Conservation (phyloP, 768 basidiomycete genomes). For the Mycena chlorophos region DNA sequence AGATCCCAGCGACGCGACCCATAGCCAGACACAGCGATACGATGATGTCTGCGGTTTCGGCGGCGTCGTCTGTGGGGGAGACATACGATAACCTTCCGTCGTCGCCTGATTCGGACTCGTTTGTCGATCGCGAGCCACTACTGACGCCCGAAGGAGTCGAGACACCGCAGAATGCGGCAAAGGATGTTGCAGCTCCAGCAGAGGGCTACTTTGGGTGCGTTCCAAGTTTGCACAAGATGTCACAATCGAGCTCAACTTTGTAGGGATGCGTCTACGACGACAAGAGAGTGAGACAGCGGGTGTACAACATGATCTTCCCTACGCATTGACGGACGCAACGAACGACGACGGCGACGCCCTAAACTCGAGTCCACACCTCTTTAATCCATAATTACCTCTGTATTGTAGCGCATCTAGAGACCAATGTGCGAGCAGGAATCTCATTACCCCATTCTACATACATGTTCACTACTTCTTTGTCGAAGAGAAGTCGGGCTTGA, state of each 20-base stretch:
- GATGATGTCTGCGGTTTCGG: conserved; percentile 20
- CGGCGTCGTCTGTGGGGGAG: conserved; percentile 16
- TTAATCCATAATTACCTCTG: conserved; percentile 27
- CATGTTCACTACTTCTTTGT: conserved; percentile 25
- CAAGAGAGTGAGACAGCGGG: conserved; percentile 13
- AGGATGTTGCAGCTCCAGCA: conserved; percentile 15
- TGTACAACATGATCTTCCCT: conserved; percentile 18
- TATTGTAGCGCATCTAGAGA: conserved; percentile 38
- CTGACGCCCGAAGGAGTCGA: conserved; percentile 27
- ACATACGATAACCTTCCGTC: conserved; percentile 47
- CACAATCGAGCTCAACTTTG: conserved; percentile 5
- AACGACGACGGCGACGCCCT: too few relatives aligned
- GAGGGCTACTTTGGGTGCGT: conserved; percentile 18
- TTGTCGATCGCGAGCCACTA: conserved; percentile 40
- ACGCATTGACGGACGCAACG: too few relatives aligned
- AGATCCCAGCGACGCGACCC: conserved; percentile 14
- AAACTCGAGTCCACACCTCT: conserved; percentile 11
- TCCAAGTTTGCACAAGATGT: neutral
- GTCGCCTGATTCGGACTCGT: conserved; percentile 39
- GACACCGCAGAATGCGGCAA: conserved; percentile 21
- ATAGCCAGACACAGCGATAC: conserved; percentile 16
- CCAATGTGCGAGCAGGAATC: conserved; percentile 17
- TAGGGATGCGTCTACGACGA: conserved; percentile 14
- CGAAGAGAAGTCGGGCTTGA: conserved; percentile 39
- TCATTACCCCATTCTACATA: conserved; percentile 20